Conservation (phyloP, 441 rosid species). For the Manihot esculenta region DNA sequence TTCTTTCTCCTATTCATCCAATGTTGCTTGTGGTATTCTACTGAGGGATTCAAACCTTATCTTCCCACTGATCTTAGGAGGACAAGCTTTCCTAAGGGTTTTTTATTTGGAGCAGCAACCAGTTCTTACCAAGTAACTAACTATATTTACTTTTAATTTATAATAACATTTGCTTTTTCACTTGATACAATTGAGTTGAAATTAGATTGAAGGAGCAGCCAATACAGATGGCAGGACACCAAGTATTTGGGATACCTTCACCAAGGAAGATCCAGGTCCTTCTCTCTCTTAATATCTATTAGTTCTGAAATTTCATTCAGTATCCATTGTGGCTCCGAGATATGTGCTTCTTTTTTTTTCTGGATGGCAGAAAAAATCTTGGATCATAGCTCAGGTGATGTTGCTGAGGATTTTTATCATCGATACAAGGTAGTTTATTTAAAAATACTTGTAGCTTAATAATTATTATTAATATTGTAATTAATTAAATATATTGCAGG, state of each 20-base stretch:
- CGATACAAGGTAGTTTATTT: slow-evolving; percentile 22
- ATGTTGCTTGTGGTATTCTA: background rate
- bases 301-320: no score
- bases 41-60: background rate
- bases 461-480: no score
- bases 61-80: slow-evolving; percentile 15
- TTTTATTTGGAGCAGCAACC: slow-evolving; percentile 42
- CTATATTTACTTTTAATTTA: background rate
- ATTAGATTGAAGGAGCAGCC: slow-evolving; percentile 33
- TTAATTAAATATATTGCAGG: background rate
- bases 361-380: slow-evolving; percentile 27
- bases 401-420: slow-evolving; percentile 36
- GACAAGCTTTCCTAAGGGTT: slow-evolving; percentile 32
- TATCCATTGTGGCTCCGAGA: no score
- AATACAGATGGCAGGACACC: slow-evolving; percentile 22
- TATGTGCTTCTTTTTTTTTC: no score
- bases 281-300: no score
- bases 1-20: background rate
- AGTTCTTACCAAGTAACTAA: slow-evolving; percentile 34
- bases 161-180: no score
- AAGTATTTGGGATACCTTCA: slow-evolving; percentile 32
- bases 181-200: no score
- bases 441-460: no score
- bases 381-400: slow-evolving; percentile 31
- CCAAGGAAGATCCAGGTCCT: slow-evolving; percentile 5